Percentiles rank a stretch among this genome's conserved stretches.
These are phyloP conservation scores for Verbena officinalis DNA, from an alignment of 257 asterid genomes.

Conservation along the genomic window DNA sequence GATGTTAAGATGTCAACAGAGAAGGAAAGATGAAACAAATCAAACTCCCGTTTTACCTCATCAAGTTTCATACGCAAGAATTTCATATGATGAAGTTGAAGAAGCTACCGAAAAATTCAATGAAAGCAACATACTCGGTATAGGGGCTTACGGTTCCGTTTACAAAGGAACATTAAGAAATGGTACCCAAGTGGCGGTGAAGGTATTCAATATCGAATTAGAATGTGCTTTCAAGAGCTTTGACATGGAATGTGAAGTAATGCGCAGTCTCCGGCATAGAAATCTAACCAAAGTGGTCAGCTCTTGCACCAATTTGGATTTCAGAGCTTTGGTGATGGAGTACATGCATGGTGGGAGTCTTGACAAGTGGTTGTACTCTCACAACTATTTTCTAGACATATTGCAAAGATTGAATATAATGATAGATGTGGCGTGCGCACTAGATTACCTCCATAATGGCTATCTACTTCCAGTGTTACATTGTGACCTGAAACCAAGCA, in stretches of 20 bases:
- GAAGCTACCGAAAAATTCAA: constrained; percentile 32
- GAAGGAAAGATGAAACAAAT: not conserved
- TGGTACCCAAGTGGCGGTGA: constrained; percentile 29
- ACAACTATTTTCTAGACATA: constrained; percentile 20
- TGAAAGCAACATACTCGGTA: constrained; percentile 30
- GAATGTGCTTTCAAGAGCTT: constrained; percentile 34
- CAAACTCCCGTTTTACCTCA: not conserved
- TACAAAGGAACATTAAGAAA: constrained; percentile 30
- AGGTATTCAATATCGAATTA: constrained; percentile 32
- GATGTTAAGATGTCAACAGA: not conserved
- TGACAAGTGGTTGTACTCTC: constrained; percentile 29
- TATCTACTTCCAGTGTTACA: constrained; percentile 33
- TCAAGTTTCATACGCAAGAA: constrained; percentile 5
- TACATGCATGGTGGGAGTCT: constrained; percentile 34
- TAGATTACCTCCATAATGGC: constrained; percentile 33
- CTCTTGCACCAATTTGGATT: constrained; percentile 23
- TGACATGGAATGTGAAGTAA: constrained; percentile 28
- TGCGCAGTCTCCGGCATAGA: constrained; percentile 26
- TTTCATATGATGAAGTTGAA: constrained; percentile 32
- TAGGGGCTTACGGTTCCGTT: constrained; percentile 26
- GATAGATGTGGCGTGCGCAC: constrained; percentile 35
- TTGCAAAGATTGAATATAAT: constrained; percentile 28
- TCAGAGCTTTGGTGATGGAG: constrained; percentile 29
- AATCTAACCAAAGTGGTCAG: constrained; percentile 22
- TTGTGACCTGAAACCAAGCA: constrained; percentile 47